phyloP scores from a whole-genome alignment of 1,284 basidiomycete genomes.

The Hypsizygus ulmarius region DNA sequence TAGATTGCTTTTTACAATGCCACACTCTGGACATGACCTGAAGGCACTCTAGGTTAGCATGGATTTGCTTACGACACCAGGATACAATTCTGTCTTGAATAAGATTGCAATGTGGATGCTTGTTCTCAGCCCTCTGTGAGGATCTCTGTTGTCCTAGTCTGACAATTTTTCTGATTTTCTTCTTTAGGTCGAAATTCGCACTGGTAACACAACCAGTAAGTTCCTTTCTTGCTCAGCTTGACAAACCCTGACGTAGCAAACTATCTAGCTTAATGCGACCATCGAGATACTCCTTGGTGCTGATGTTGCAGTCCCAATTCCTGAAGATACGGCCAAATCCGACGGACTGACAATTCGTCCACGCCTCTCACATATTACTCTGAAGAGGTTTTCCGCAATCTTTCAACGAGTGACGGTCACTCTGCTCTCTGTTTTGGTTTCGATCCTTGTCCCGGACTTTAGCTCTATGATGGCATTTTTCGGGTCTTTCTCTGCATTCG shows the following conservation, averaged over 20 bases:
- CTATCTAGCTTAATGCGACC: constrained; percentile 68
- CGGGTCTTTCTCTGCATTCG: constrained; percentile 84
- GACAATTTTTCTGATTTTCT: constrained; percentile 9
- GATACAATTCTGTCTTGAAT: constrained; percentile 77
- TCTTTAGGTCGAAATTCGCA: constrained; percentile 78
- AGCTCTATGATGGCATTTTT: constrained; percentile 89
- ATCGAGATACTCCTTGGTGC: constrained; percentile 74
- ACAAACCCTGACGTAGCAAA: constrained; percentile 3
- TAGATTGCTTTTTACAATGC: constrained; percentile 19
- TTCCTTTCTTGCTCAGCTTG: constrained; percentile 11
- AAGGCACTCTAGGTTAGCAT: constrained; percentile 66
- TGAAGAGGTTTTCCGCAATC: constrained; percentile 48
- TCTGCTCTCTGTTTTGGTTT: constrained; percentile 61
- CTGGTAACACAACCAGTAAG: constrained; percentile 80
- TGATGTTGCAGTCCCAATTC: constrained; percentile 40
- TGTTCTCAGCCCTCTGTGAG: constrained; percentile 79
- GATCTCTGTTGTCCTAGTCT: constrained; percentile 14
- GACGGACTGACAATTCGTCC: constrained; percentile 24
- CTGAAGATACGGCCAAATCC: constrained; percentile 31
- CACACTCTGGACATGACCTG: constrained; percentile 1
- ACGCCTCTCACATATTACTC: constrained; percentile 22
- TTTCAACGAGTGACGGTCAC: constrained; percentile 64
- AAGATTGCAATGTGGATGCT: constrained; percentile 85
- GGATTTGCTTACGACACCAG: constrained; percentile 75
- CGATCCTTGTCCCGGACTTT: constrained; percentile 83